Percentiles rank a stretch among this genome's conserved stretches.
phyloP scores from a whole-genome alignment of 192 early-diverging fungal genomes.

The Coemansia sp. region DNA sequence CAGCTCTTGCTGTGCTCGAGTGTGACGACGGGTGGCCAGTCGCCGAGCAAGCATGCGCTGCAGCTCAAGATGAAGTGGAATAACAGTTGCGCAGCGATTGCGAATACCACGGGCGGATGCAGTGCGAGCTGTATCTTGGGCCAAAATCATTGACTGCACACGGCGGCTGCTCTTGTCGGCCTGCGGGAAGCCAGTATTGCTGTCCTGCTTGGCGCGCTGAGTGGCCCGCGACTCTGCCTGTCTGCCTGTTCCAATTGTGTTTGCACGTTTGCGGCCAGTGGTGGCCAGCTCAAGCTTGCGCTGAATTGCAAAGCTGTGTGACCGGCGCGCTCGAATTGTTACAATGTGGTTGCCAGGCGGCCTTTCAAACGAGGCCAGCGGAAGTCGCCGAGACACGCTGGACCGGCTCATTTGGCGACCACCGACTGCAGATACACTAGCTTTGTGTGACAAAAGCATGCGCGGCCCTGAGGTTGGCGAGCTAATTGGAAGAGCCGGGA shows the following conservation, averaged over 20 bases:
- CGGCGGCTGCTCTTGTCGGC: conserved; percentile 27
- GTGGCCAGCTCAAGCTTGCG: conserved; percentile 33
- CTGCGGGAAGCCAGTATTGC: conserved; percentile 12
- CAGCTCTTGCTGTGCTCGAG: background rate
- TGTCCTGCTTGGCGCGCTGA: background rate
- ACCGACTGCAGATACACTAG: conserved; percentile 45
- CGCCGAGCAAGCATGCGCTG: conserved; percentile 25
- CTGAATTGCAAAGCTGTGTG: conserved; percentile 39
- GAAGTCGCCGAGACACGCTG: background rate
- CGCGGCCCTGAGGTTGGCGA: conserved; percentile 13
- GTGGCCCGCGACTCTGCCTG: conserved; percentile 15
- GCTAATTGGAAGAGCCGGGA: conserved; percentile 11
- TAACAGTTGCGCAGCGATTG: conserved; percentile 32
- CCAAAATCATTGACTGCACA: conserved; percentile 38
- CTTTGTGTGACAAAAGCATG: conserved; percentile 34
- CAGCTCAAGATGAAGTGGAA: conserved; percentile 38
- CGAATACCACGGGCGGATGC: background rate
- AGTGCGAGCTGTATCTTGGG: background rate
- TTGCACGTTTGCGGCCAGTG: conserved; percentile 33
- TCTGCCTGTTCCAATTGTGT: conserved; percentile 40
- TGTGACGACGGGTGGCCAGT: conserved; percentile 3
- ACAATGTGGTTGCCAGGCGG: conserved; percentile 12
- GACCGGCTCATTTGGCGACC: conserved; percentile 10
- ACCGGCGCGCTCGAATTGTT: conserved; percentile 40
- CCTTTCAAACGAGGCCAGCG: background rate